phyloP scores from a whole-genome alignment of 1,139 yeast genomes.

The Candida sp. region DNA sequence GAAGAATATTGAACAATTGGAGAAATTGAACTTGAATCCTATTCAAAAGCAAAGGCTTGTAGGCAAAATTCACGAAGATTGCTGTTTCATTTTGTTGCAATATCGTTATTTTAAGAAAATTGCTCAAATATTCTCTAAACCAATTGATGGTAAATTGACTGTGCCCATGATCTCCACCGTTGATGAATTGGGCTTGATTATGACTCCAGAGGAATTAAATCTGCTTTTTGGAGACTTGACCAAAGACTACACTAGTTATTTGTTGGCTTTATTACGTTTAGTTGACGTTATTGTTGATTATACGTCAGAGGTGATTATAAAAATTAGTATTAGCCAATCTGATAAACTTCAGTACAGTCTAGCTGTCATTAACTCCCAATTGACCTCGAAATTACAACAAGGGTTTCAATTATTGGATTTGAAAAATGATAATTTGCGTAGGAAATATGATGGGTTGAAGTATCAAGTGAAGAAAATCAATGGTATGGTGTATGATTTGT shows the following conservation, averaged over 20 bases:
- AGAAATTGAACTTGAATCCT: slow-evolving; percentile 12
- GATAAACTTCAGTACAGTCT: slow-evolving; percentile 16
- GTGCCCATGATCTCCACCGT: slow-evolving; percentile 9
- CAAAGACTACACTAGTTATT: slow-evolving; percentile 20
- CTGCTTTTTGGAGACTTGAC: slow-evolving; percentile 8
- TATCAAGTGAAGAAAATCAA: slow-evolving; percentile 26
- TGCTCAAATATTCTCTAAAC: slow-evolving; percentile 6
- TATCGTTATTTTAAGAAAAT: slow-evolving; percentile 18
- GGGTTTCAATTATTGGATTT: slow-evolving; percentile 30
- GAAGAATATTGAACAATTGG: slow-evolving; percentile 5
- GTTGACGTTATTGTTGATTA: slow-evolving; percentile 25
- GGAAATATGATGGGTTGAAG: slow-evolving; percentile 28
- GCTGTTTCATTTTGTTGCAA: slow-evolving; percentile 14
- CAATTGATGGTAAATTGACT: slow-evolving; percentile 6
- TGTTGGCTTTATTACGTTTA: slow-evolving; percentile 20
- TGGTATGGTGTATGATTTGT: slow-evolving; percentile 25
- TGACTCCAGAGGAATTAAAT: slow-evolving; percentile 17
- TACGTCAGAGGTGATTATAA: slow-evolving; percentile 24
- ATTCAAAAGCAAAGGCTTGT: slow-evolving; percentile 17
- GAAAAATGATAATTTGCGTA: slow-evolving; percentile 25
- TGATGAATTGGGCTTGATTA: slow-evolving; percentile 13
- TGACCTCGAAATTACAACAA: slow-evolving; percentile 21
- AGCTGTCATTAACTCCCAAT: slow-evolving; percentile 20
- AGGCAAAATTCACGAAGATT: slow-evolving; percentile 19
- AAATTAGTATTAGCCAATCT: slow-evolving; percentile 15